Base-by-base conservation (phyloP, 1,139 yeast species). In the Protomyces lactucae-debilis region DNA sequence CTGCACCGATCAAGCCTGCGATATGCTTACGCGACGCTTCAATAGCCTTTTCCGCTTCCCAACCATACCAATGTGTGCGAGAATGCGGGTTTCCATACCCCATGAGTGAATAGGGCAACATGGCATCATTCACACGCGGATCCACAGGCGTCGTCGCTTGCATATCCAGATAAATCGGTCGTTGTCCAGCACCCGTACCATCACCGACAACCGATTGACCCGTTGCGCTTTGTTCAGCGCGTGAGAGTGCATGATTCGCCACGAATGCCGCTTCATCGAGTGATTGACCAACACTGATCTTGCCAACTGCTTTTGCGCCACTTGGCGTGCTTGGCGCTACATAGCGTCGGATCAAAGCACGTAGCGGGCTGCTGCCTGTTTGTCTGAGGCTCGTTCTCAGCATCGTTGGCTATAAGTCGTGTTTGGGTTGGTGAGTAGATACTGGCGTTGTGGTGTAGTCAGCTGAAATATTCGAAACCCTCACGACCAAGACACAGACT, bases 91-190 rank as follows among this genome's bases (percentile, higher is more conserved):
- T 93, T 66, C 99, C 99, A 73, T 91, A 93, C 66, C 88, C 81
- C 14, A 97, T 98, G 2, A 98, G 92, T 76, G 86, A 91, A 75
- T 87, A 93, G 72, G 85, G 87, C 72, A 95, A 78, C 99, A 95
- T 93, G 71, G 85, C 88, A 75, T 93, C 99, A 71, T 95, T 78
- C 5, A 93, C 99, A 67, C 99, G 82, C 45, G 99, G 99, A 74
- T 93, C 99, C 3, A 95, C 89, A 16, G 98, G 99, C 0, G 99
- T 93, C 0, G 99, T 93, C 36, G 99, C 98, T 76, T 92, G 98
- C 82, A 91, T 90, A 73, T 92, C 98, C 73, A 92, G 79, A 76
- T 92, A 92, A 68, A 92, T 92, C 3, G 98, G 97, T 71, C 97
- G 83, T 12, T 86, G 80, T 2, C 61, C 59, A 2, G 63, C 52